A percentile compares a stretch with the other conserved stretches of the same genome.
Conservation (phyloP, 495 filamentous ascomycete species). For the Lophiostoma macrostomum region DNA sequence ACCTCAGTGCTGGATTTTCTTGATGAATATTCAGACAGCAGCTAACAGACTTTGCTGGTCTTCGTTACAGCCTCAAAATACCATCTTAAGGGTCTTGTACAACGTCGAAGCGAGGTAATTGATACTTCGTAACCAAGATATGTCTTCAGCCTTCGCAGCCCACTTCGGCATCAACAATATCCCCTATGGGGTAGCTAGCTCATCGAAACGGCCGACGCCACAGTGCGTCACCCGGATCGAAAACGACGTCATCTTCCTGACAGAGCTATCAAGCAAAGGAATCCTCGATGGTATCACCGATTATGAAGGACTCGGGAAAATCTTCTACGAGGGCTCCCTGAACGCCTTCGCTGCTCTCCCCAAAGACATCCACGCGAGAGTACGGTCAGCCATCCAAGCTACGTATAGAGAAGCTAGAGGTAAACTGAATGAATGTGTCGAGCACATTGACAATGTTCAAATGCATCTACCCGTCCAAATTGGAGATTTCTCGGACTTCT, state of each 20-base stretch:
- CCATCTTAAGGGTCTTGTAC: too few relatives aligned
- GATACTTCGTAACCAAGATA: too few relatives aligned
- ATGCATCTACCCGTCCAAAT: conserved; percentile 36
- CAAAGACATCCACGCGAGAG: conserved; percentile 14
- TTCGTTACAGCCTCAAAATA: too few relatives aligned
- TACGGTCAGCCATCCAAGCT: conserved; percentile 10
- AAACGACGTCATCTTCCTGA: conserved; percentile 14
- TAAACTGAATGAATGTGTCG: too few relatives aligned
- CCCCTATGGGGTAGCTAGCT: conserved; percentile 20
- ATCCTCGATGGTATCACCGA: background rate
- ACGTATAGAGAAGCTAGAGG: conserved; percentile 1
- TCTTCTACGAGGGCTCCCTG: conserved; percentile 8
- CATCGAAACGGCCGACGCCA: background rate
- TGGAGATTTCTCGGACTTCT: conserved; percentile 40
- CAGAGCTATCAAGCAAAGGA: background rate
- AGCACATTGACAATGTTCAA: conserved; percentile 12
- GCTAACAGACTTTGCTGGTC: too few relatives aligned
- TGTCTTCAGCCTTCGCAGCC: conserved; percentile 7
- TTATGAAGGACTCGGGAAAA: background rate
- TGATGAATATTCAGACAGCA: too few relatives aligned
- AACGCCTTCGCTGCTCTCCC: conserved; percentile 25
- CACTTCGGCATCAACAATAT: conserved; percentile 22
- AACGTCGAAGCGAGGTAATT: too few relatives aligned
- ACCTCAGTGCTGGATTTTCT: too few relatives aligned
- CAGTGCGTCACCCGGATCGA: conserved; percentile 17